A percentile compares a stretch with the other conserved stretches of the same genome.
Evolutionary conservation across 2,329 filamentous ascomycete genomes (phyloP).

Genomic region (Aciculosporium take): DNA sequence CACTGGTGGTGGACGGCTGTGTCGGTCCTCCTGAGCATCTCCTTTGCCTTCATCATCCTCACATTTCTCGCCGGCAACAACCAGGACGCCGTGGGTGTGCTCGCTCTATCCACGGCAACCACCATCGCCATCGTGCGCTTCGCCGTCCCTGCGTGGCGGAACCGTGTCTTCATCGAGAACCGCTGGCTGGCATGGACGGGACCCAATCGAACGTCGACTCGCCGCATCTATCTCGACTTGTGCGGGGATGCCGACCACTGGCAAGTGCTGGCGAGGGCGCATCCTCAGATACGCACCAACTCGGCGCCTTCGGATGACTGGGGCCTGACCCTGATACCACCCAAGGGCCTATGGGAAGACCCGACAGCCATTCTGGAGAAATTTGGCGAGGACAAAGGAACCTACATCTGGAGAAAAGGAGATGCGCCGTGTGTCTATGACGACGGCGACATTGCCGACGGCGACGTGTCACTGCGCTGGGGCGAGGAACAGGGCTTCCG

Average conservation of each 20-base stretch:
- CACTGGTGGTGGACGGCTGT: background rate
- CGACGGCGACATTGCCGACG: background rate
- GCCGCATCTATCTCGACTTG: background rate
- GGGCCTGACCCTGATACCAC: background rate
- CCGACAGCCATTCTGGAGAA: background rate
- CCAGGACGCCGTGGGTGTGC: background rate
- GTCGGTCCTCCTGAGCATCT: background rate
- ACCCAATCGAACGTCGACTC: background rate
- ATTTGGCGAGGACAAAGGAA: background rate
- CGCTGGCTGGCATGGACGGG: conserved; percentile 1
- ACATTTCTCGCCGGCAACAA: conserved; percentile 1
- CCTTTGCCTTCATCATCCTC: background rate
- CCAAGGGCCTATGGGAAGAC: background rate
- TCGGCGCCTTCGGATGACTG: background rate
- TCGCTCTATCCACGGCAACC: background rate
- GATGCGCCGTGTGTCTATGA: background rate
- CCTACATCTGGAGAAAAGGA: background rate
- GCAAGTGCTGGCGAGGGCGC: background rate
- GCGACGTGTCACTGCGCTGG: background rate
- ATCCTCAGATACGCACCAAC: background rate
- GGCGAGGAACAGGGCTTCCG: background rate
- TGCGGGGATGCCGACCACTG: background rate
- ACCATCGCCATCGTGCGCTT: background rate
- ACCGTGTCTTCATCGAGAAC: background rate
- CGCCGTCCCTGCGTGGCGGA: background rate